These are phyloP conservation scores for Grosmannia huntii DNA, from an alignment of 2,329 filamentous ascomycete genomes.

Conservation along the genomic window DNA sequence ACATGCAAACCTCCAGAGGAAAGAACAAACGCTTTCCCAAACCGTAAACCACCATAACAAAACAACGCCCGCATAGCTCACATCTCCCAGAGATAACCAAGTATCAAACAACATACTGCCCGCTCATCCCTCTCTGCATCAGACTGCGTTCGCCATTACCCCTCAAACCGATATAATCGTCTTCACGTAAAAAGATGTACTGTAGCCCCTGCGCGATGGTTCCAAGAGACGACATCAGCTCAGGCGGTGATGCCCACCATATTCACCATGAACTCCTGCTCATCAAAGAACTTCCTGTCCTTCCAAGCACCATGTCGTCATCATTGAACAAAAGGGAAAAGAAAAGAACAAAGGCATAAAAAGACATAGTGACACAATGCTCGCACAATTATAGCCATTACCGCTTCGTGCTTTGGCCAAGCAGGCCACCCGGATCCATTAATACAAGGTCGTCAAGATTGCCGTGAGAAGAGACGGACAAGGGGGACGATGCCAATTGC, in stretches of 20 bases:
- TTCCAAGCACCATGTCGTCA: not conserved
- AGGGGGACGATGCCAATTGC: not conserved
- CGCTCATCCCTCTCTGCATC: not conserved
- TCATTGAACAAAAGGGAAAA: not conserved
- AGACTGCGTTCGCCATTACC: too few relatives aligned
- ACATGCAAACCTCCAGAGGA: not conserved
- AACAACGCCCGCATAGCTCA: not conserved
- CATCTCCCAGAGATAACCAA: not conserved
- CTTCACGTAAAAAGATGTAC: not conserved
- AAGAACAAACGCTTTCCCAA: not conserved
- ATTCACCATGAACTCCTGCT: not conserved
- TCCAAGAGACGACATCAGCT: not conserved
- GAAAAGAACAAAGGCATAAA: not conserved
- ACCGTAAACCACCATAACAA: not conserved
- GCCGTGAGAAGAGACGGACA: not conserved
- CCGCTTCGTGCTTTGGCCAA: not conserved
- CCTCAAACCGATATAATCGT: not conserved
- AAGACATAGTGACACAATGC: not conserved
- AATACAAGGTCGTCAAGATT: conserved; percentile 7
- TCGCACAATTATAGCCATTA: not conserved
- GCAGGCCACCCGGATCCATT: conserved; percentile 10
- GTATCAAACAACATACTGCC: not conserved
- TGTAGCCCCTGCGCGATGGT: not conserved
- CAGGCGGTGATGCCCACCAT: not conserved
- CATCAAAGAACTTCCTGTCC: not conserved